Conservation (phyloP, 257 asterid genomes). For the Scutellaria baicalensis region DNA sequence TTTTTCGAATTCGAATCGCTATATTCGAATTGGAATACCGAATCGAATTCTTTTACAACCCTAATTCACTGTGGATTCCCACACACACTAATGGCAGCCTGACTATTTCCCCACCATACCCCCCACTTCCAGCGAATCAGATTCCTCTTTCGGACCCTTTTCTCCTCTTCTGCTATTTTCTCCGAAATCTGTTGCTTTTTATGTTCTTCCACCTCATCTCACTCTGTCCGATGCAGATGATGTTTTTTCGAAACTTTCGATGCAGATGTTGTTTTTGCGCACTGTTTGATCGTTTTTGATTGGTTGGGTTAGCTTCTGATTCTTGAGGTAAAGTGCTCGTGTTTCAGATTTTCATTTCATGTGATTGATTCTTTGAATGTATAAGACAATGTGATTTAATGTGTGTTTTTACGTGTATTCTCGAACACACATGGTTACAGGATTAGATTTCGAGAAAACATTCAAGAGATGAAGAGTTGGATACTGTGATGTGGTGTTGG, state of each 20-base stretch:
- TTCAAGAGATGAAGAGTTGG: background rate
- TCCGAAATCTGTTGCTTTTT: background rate
- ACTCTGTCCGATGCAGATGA: background rate
- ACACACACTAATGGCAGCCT: constrained; percentile 11
- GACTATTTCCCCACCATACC: constrained; percentile 16
- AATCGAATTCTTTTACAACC: no score
- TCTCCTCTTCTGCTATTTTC: background rate
- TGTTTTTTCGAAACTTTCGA: background rate
- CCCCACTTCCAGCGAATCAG: constrained; percentile 24
- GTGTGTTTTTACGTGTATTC: background rate
- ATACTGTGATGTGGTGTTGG: background rate
- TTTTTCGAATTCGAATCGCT: no score
- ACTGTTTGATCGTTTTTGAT: constrained; percentile 8
- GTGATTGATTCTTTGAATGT: background rate
- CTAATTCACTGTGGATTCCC: no score
- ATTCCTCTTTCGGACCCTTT: constrained; percentile 18
- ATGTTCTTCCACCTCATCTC: background rate
- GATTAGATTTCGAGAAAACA: background rate
- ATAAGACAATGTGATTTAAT: no score
- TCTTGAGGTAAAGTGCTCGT: constrained; percentile 13
- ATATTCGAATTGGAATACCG: no score
- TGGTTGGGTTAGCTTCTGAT: constrained; percentile 16
- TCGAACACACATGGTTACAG: constrained; percentile 3
- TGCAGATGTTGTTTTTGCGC: background rate
- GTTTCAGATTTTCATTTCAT: background rate